Percentiles rank a stretch among this genome's conserved stretches.
phyloP scores from a whole-genome alignment of 371 early-diverging fungal species.

The Conidiobolus incongruus region DNA sequence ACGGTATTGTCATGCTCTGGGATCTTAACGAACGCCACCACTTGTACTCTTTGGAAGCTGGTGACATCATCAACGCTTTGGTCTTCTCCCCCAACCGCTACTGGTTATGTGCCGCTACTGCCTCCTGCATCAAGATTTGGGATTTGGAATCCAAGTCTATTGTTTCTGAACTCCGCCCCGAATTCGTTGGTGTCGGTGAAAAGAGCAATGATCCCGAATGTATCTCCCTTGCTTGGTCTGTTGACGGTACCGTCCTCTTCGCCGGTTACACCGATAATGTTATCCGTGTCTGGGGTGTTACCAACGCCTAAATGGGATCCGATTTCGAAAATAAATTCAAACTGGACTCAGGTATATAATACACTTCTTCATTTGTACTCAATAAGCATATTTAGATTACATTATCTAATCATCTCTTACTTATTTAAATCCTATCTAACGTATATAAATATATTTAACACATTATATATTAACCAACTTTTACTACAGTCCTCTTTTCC shows the following conservation, averaged over 20 bases:
- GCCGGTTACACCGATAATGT: constrained; percentile 72
- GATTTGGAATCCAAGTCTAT: constrained; percentile 94
- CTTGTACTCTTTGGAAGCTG: constrained; percentile 95
- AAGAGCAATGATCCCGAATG: constrained; percentile 55
- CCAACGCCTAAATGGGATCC: background rate
- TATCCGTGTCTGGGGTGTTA: constrained; percentile 9
- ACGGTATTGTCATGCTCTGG: constrained; percentile 97
- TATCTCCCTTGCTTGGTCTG: constrained; percentile 93
- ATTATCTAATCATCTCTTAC: too few species aligned
- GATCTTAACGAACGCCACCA: constrained; percentile 98
- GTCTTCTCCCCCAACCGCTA: constrained; percentile 98
- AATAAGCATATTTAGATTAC: too few species aligned
- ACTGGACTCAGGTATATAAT: too few species aligned
- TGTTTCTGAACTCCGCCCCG: constrained; percentile 88
- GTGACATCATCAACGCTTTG: constrained; percentile 86
- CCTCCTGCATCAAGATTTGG: constrained; percentile 95
- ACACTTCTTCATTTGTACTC: too few species aligned
- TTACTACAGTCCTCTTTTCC: too few species aligned
- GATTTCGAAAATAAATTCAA: too few species aligned
- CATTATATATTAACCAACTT: too few species aligned
- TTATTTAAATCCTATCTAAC: too few species aligned
- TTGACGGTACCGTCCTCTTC: constrained; percentile 94
- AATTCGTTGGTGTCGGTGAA: constrained; percentile 53
- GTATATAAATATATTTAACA: too few species aligned
- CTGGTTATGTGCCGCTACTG: constrained; percentile 99